These are phyloP conservation scores for Carex myosuroides DNA, from an alignment of 176 grass and related monocot species.

Conservation along the genomic window DNA sequence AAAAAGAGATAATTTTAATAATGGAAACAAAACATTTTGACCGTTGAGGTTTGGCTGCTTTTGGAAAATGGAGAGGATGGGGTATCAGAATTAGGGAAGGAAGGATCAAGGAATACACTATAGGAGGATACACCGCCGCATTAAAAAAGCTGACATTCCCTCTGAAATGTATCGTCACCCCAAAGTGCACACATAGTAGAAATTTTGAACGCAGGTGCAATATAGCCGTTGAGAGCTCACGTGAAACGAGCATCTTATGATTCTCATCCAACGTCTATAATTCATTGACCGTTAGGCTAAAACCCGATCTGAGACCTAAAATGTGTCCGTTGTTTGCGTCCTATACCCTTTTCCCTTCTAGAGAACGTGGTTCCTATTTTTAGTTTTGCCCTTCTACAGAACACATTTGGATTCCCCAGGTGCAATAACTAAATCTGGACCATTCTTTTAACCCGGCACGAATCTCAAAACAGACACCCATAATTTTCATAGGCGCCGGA, in stretches of 20 bases:
- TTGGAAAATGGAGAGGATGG: neutral
- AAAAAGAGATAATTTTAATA: neutral
- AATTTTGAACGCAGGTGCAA: conserved; percentile 48
- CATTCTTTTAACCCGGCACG: too few species aligned
- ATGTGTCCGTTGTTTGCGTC: conserved; percentile 29
- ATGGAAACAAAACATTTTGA: neutral
- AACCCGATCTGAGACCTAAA: conserved; percentile 17
- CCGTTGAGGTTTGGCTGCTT: neutral
- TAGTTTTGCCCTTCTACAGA: too few species aligned
- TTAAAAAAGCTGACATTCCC: conserved; percentile 23
- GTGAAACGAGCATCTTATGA: neutral
- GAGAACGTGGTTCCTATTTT: neutral
- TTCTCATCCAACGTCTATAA: conserved; percentile 22
- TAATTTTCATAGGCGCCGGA: too few species aligned
- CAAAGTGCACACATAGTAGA: neutral
- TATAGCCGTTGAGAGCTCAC: conserved; percentile 55
- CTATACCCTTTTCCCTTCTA: neutral
- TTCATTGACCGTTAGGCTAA: conserved; percentile 47
- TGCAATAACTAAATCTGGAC: too few species aligned
- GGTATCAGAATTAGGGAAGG: neutral
- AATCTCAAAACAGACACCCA: too few species aligned
- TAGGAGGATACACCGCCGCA: neutral
- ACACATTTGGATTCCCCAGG: too few species aligned
- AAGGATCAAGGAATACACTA: neutral
- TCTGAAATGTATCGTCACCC: neutral